Evolutionary conservation across 257 asterid genomes (phyloP).

Genomic region (Forsythia viridissima): DNA sequence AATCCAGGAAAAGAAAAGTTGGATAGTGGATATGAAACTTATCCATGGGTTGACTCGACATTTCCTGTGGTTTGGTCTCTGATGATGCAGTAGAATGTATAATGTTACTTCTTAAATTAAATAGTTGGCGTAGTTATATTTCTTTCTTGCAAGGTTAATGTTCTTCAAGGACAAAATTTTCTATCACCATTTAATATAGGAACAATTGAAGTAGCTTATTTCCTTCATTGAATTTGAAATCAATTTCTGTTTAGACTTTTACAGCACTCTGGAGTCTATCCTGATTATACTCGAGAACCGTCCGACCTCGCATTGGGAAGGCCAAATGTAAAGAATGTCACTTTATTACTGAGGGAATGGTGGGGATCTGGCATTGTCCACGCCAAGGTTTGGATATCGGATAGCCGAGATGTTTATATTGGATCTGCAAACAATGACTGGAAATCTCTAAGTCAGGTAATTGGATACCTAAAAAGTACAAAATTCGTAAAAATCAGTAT

Average conservation of each 20-base stretch:
- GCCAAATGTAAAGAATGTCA: constrained; percentile 71
- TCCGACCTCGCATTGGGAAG: constrained; percentile 68
- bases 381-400: constrained; percentile 92
- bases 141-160: neutral
- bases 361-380: constrained; percentile 90
- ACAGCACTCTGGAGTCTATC: constrained; percentile 92
- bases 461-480: neutral
- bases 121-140: neutral
- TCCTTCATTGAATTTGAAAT: constrained; percentile 21
- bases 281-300: constrained; percentile 76
- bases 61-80: neutral
- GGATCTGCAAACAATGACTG: constrained; percentile 95
- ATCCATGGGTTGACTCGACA: neutral
- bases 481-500: neutral
- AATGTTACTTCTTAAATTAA: neutral
- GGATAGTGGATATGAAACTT: neutral
- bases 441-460: constrained; percentile 91
- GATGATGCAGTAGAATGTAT: neutral
- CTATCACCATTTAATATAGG: neutral
- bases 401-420: constrained; percentile 64
- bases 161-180: no score
- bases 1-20: neutral
- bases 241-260: constrained; percentile 53
- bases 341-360: constrained; percentile 72
- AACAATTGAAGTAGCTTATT: neutral